These are phyloP conservation scores for Cicer judaicum DNA, from an alignment of 306 rosid species.

Conservation along the genomic window DNA sequence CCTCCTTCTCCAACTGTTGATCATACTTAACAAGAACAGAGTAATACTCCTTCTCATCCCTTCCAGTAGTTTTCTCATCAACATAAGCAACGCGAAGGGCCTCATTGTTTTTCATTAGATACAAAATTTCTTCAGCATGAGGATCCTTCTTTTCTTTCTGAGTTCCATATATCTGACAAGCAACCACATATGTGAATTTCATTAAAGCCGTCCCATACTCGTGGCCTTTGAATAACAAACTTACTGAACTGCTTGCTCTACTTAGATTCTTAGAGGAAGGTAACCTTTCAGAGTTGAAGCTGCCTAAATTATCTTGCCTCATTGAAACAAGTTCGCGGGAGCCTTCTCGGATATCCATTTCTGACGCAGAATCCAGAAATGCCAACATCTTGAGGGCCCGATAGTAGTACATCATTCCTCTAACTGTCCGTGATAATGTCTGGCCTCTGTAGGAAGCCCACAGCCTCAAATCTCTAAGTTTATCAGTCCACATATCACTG, in stretches of 20 bases:
- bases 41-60: constrained; percentile 53
- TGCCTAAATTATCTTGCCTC: constrained; percentile 61
- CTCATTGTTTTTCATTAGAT: constrained; percentile 54
- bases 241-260: constrained; percentile 67
- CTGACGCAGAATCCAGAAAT: constrained; percentile 94
- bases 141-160: constrained; percentile 76
- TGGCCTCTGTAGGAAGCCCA: constrained; percentile 99
- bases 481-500: constrained; percentile 76
- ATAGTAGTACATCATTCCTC: constrained; percentile 98
- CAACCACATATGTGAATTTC: constrained; percentile 92
- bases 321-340: constrained; percentile 77
- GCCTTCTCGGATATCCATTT: constrained; percentile 92
- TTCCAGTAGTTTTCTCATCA: constrained; percentile 50
- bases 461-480: constrained; percentile 84
- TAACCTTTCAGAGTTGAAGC: constrained; percentile 53
- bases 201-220: constrained; percentile 91
- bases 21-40: constrained; percentile 63
- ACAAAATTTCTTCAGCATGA: constrained; percentile 56
- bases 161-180: constrained; percentile 95
- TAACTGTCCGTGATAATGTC: constrained; percentile 86
- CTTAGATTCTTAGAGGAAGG: constrained; percentile 64
- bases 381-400: constrained; percentile 95
- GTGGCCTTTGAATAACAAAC: constrained; percentile 83
- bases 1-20: constrained; percentile 56
- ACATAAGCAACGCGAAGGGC: constrained; percentile 62